phyloP scores from a whole-genome alignment of 768 basidiomycete genomes.

The Arthromyces matolae region DNA sequence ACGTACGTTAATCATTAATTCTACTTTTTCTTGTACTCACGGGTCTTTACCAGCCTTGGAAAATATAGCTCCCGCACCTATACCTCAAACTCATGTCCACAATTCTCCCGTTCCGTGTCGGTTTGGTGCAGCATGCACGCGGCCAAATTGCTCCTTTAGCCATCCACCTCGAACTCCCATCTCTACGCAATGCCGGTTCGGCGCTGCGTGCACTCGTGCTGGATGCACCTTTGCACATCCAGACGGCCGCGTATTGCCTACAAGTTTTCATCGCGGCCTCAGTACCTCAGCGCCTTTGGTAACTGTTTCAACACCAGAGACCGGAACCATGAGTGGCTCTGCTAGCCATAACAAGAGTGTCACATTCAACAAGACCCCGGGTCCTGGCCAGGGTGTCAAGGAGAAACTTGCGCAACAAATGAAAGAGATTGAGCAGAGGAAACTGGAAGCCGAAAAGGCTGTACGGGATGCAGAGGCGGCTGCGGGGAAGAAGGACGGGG shows the following conservation, averaged over 20 bases:
- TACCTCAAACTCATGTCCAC: slow-evolving; percentile 28
- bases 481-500: slow-evolving; percentile 59
- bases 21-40: not conserved
- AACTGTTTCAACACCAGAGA: slow-evolving; percentile 56
- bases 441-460: slow-evolving; percentile 58
- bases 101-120: slow-evolving; percentile 50
- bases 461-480: slow-evolving; percentile 63
- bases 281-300: slow-evolving; percentile 57
- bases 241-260: slow-evolving; percentile 75
- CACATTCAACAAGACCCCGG: slow-evolving; percentile 56
- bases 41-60: slow-evolving; percentile 26
- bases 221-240: slow-evolving; percentile 92
- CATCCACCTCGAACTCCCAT: slow-evolving; percentile 48
- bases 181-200: slow-evolving; percentile 73
- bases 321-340: slow-evolving; percentile 57
- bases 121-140: slow-evolving; percentile 69
- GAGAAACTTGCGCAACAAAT: slow-evolving; percentile 46
- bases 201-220: slow-evolving; percentile 78
- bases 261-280: slow-evolving; percentile 77
- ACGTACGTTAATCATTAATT: slow-evolving; percentile 34
- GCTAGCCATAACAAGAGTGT: slow-evolving; percentile 66
- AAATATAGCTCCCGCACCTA: slow-evolving; percentile 34
- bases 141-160: slow-evolving; percentile 61
- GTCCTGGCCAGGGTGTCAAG: slow-evolving; percentile 37
- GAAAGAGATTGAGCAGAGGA: slow-evolving; percentile 67